These are phyloP conservation scores for Paracamarosporium sp. DNA, from an alignment of 2,329 filamentous ascomycete genomes.

Conservation along the genomic window DNA sequence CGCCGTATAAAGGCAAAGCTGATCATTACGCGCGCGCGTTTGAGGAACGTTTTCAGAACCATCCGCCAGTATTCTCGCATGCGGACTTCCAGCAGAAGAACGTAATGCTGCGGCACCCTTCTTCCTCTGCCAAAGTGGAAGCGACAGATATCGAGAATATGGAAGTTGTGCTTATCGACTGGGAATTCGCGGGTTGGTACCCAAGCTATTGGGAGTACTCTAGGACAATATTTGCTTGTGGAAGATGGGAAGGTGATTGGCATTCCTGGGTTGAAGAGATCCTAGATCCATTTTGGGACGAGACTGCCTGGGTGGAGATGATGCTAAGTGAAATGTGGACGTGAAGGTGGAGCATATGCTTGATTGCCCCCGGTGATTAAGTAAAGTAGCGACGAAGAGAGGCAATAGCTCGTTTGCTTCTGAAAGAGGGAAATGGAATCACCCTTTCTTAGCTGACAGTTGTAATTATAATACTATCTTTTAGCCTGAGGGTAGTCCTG, in stretches of 20 bases:
- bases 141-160: constrained; percentile 9
- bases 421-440: no score
- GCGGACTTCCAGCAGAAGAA: constrained; percentile 15
- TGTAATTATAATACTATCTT: no score
- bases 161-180: constrained; percentile 49
- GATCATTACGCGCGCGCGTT: constrained; percentile 19
- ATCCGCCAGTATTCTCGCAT: constrained; percentile 16
- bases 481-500: no score
- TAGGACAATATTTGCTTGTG: constrained; percentile 40
- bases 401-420: no score
- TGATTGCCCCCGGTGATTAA: no score
- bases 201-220: constrained; percentile 52
- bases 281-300: constrained; percentile 36
- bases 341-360: no score
- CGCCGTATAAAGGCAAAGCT: constrained; percentile 14
- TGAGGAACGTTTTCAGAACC: constrained; percentile 10
- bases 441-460: no score
- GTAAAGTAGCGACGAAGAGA: no score
- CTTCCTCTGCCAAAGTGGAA: constrained; percentile 17
- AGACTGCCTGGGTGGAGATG: constrained; percentile 44
- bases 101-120: constrained; percentile 16
- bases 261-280: constrained; percentile 36
- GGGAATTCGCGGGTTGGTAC: constrained; percentile 50
- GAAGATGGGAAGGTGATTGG: constrained; percentile 46
- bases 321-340: no score